Conservation (phyloP, 2,329 filamentous ascomycete genomes). For the Diaporthe vexans region DNA sequence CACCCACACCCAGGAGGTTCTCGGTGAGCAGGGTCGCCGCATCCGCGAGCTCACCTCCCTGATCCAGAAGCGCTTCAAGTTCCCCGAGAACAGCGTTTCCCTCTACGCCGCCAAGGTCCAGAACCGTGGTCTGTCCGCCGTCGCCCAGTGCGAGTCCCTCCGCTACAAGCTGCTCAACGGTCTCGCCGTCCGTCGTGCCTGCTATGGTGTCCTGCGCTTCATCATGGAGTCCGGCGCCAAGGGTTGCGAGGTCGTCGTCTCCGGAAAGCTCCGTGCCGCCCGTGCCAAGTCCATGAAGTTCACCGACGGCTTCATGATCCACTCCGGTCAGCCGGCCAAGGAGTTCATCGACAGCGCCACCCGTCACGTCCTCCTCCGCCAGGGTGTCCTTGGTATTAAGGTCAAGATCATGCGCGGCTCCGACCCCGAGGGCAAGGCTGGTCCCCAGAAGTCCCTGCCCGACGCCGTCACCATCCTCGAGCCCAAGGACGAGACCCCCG, state of each 20-base stretch:
- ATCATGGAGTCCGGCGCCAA: constrained; percentile 99
- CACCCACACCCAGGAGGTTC: constrained; percentile 99
- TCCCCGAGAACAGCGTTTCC: constrained; percentile 99
- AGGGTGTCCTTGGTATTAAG: constrained; percentile 99
- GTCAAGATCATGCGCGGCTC: constrained; percentile 99
- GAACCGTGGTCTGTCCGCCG: constrained; percentile 99
- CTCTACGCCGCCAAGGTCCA: constrained; percentile 99
- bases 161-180: constrained; percentile 99
- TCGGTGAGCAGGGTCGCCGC: constrained; percentile 99
- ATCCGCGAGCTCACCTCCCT: constrained; percentile 99
- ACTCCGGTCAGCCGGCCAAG: constrained; percentile 99
- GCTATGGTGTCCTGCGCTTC: constrained; percentile 99
- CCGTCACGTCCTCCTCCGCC: constrained; percentile 98
- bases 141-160: constrained; percentile 99
- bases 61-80: constrained; percentile 99
- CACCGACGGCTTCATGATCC: constrained; percentile 99
- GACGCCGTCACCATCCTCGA: constrained; percentile 99
- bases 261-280: constrained; percentile 97
- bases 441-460: constrained; percentile 96
- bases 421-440: constrained; percentile 99
- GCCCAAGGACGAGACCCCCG: constrained; percentile 98
- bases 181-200: constrained; percentile 97
- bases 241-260: constrained; percentile 99
- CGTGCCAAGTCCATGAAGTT: constrained; percentile 99
- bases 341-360: constrained; percentile 99